phyloP scores from a whole-genome alignment of 2,329 filamentous ascomycete genomes.

The Blastomyces gilchristii region DNA sequence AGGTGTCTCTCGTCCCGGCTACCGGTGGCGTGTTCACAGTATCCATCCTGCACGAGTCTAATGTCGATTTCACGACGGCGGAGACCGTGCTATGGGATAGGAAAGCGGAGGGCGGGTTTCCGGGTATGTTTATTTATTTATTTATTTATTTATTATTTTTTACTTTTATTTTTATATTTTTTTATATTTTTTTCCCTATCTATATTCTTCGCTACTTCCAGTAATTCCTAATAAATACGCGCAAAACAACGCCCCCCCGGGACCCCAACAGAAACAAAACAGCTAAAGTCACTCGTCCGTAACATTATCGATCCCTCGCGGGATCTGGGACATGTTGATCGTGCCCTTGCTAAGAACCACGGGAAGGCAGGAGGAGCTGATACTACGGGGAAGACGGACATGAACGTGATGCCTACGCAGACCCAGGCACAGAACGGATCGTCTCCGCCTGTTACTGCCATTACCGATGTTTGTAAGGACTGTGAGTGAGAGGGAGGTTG shows the following conservation, averaged over 20 bases:
- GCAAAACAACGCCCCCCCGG: no score
- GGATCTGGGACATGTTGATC: slow-evolving; percentile 73
- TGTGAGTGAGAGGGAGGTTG: not conserved
- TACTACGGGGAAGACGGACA: not conserved
- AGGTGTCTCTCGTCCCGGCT: slow-evolving; percentile 74
- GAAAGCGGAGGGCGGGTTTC: slow-evolving; percentile 77
- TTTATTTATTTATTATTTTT: not conserved
- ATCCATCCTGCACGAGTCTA: slow-evolving; percentile 41
- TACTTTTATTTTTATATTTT: not conserved
- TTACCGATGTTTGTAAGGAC: slow-evolving; percentile 3
- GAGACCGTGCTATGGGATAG: slow-evolving; percentile 73
- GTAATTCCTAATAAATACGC: not conserved
- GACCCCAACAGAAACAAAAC: slow-evolving; percentile 65
- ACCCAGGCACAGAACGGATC: not conserved
- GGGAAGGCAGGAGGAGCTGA: not conserved
- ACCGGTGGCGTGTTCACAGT: slow-evolving; percentile 79
- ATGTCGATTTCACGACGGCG: slow-evolving; percentile 24
- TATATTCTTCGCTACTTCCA: not conserved
- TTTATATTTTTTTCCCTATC: not conserved
- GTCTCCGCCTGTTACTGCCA: not conserved
- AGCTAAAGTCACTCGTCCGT: slow-evolving; percentile 72
- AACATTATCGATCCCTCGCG: slow-evolving; percentile 70
- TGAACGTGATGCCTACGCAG: not conserved
- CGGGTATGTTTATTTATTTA: slow-evolving; percentile 39
- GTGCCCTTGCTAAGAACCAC: slow-evolving; percentile 28